Base-by-base conservation (phyloP, 441 rosid species). In the Pelargonium fulgidum region DNA sequence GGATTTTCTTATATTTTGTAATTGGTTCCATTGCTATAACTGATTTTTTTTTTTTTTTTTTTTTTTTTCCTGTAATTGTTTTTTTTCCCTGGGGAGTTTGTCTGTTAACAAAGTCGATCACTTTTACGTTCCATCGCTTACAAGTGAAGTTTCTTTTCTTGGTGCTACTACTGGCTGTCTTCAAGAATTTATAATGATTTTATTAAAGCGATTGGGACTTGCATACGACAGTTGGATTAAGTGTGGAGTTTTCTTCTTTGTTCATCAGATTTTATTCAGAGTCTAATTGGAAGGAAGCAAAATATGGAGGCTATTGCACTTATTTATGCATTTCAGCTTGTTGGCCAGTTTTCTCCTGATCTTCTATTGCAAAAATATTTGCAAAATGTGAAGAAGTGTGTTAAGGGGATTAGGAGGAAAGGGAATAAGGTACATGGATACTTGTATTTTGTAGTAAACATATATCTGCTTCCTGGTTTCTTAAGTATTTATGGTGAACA, bases 261-360 rank as follows among this genome's bases (percentile, higher is more conserved):
- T 0, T 66, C 41, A 7, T 17, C 77, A 77, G 83, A 11, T 26
- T 52, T 75, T 17, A 48, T 77, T 50, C 19, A 11, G 26, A 62
- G 24, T 24, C 79, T 77, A 17, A 24, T 72, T 17, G 47, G 5
- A 50, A 65, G 64, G 64, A 71, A 71, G 72, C 73, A 65, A 39
- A 41, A 63, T 44, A 11, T 73, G 8, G 70, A 62, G 41, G 82
- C 82, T 65, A 73, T 66, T 70, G 74, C 70, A 66, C 62, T 73
- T 76, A 77, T 68, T 45, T 64, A 67, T 67, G 72, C 59, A 26
- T 75, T 56, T 75, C 74, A 42, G 68, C 65, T 70, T 5, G 17
- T 26, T 54, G 58, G 67, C 48, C 36, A 69, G 52, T 78, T 48
- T 16, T 29, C 68, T 14, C 70, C 75, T 4, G 41, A 48, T 62